Evolutionary conservation across 2,329 filamentous ascomycete genomes (phyloP).

Genomic region (Aureobasidium sp.): DNA sequence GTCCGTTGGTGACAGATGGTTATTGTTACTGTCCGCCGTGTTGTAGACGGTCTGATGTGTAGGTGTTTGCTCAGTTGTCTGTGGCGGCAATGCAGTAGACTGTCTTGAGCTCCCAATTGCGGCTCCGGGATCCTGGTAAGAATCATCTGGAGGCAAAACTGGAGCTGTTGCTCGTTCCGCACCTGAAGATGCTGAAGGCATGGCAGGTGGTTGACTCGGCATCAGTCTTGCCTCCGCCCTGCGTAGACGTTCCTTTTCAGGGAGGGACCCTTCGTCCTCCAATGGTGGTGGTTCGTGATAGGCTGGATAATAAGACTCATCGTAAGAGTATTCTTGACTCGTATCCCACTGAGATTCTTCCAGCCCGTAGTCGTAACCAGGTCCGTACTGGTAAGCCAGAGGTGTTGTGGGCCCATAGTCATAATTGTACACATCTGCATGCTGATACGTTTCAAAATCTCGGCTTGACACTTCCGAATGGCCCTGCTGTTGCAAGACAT

Average conservation of each 20-base stretch:
- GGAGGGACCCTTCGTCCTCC: conserved; percentile 51
- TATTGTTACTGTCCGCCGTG: background rate
- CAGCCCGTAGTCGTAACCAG: background rate
- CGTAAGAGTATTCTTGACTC: conserved; percentile 7
- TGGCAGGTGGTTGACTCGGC: conserved; percentile 63
- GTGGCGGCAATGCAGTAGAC: background rate
- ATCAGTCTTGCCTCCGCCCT: conserved; percentile 70
- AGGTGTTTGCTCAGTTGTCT: background rate
- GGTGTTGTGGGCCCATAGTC: background rate
- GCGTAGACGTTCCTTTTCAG: conserved; percentile 74
- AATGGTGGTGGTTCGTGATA: conserved; percentile 45
- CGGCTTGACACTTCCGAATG: background rate
- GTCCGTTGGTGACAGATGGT: conserved; percentile 37
- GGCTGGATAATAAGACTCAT: conserved; percentile 34
- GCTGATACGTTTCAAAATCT: background rate
- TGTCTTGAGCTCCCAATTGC: background rate
- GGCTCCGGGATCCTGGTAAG: conserved; percentile 15
- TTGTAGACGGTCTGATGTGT: background rate
- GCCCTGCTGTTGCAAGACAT: background rate
- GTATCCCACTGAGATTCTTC: conserved; percentile 4
- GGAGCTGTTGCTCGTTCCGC: conserved; percentile 8
- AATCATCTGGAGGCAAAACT: background rate
- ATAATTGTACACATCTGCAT: background rate
- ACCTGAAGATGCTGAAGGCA: background rate
- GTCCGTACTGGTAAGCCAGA: background rate